phyloP scores from a whole-genome alignment of 108 stramenopile species.

The Tribonema minus region DNA sequence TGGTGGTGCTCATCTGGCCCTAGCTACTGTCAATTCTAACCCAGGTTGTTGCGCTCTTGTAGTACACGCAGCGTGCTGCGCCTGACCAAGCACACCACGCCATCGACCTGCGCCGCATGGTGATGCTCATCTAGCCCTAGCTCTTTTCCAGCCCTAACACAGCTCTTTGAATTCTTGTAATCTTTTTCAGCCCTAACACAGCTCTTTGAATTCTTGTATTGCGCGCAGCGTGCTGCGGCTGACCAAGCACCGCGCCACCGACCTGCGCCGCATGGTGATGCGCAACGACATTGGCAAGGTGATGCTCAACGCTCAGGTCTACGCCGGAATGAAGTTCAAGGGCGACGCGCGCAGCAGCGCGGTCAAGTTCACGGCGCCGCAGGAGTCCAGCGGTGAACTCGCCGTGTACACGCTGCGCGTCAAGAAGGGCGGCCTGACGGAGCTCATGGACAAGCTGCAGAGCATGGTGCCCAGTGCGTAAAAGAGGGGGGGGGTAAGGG shows the following conservation, averaged over 20 bases:
- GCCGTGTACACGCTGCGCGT: too few relatives aligned
- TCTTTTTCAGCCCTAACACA: background rate
- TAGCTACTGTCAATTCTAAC: too few relatives aligned
- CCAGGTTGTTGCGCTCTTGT: background rate
- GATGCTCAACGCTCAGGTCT: background rate
- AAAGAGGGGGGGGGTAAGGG: too few relatives aligned
- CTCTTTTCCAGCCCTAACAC: background rate
- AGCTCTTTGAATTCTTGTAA: too few relatives aligned
- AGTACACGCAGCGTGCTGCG: background rate
- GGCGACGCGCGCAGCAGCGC: too few relatives aligned
- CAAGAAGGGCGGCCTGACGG: too few relatives aligned
- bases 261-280: constrained; percentile 8
- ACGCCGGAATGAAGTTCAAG: background rate
- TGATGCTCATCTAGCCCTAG: background rate
- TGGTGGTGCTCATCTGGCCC: too few relatives aligned
- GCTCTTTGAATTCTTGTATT: too few relatives aligned
- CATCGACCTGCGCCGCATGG: background rate
- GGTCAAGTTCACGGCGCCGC: too few relatives aligned
- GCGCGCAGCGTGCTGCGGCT: constrained; percentile 2
- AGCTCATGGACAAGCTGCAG: too few relatives aligned
- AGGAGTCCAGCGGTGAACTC: too few relatives aligned
- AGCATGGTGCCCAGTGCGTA: too few relatives aligned
- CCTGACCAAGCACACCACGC: background rate
- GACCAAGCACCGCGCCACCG: constrained; percentile 7
- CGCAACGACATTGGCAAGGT: constrained; percentile 46